Evolutionary conservation across 306 rosid species (phyloP), one percentile per base, ranked within the genome.

Genomic region (Arachis stenosperma): DNA sequence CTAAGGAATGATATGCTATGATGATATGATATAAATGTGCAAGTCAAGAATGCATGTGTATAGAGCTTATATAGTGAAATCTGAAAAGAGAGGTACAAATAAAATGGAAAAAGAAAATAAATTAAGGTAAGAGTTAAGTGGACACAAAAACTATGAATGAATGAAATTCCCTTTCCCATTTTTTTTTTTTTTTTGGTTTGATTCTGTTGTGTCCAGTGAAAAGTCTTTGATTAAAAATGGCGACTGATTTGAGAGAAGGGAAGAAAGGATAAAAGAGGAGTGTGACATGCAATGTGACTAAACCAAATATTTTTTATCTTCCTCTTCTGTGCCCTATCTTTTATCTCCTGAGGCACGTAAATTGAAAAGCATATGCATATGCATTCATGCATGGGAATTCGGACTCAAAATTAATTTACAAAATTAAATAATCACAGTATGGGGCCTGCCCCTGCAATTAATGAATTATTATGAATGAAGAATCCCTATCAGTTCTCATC

Each of bases 301-400:
- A 78, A 90, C 88, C 78, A 83, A 69, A 78, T 44, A 75, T 44
- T 65, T 51, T 84, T 69, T 71, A 59, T 47, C 75, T 76, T 67
- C n/a, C 77, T 64, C 60, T 36, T 73, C 84, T 85, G 83, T 61
- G 65, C 82, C 61, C 78, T 30, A 42, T 88, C 89, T 88, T 88
- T 90, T 90, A 80, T 79, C 94, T 79, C 72, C 94, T 90, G 80
- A 59, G 37, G 85, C 82, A 90, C 97, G 94, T 84, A 70, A 90
- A 72, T 78, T 59, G 78, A 68, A 73, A 79, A 70, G 86, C 80
- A 79, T 52, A 14, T 74, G 55, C 13, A 61, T 59, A n/a, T 50
- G 2, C 10, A 6, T 2, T 7, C 36, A 52, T 33, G 78, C 81
- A 57, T 82, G 82, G 84, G 85, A 65, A 79, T 71, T 86, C 75